Evolutionary conservation across 331 rosid species (phyloP).

Genomic region (Quercus lobata): DNA sequence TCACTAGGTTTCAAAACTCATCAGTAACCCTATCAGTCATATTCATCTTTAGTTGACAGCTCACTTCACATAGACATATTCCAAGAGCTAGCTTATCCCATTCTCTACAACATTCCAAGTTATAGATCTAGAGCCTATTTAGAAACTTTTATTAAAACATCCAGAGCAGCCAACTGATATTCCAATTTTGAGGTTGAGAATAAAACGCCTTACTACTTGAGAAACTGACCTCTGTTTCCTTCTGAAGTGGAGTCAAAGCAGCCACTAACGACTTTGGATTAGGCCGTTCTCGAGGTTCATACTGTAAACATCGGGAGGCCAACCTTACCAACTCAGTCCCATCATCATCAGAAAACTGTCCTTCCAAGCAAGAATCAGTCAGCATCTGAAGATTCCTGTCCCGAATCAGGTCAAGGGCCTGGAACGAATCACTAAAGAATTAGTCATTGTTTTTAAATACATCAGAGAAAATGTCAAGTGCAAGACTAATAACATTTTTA

Average conservation of each 20-base stretch:
- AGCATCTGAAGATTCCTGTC: constrained; percentile 88
- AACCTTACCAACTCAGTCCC: constrained; percentile 80
- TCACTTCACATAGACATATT: background rate
- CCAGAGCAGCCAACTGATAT: background rate
- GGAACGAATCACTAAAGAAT: constrained; percentile 19
- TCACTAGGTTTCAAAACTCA: background rate
- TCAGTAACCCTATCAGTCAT: background rate
- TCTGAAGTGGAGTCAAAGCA: constrained; percentile 79
- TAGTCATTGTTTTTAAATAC: constrained; percentile 12
- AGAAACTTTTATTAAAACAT: background rate
- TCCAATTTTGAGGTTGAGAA: background rate
- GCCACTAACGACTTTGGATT: constrained; percentile 70
- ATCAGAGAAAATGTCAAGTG: background rate
- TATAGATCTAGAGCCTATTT: background rate
- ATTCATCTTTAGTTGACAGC: background rate
- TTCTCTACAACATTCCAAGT: background rate
- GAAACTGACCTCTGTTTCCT: constrained; percentile 72
- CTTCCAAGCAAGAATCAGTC: constrained; percentile 88
- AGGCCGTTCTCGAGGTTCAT: constrained; percentile 89
- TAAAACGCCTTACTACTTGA: background rate
- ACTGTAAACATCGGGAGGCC: constrained; percentile 84
- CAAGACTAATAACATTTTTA: background rate
- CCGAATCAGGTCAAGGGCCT: constrained; percentile 90
- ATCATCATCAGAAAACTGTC: constrained; percentile 71
- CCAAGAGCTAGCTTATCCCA: background rate